These are phyloP conservation scores for Fraxinus anomala DNA, from an alignment of 257 asterid species.

Conservation along the genomic window DNA sequence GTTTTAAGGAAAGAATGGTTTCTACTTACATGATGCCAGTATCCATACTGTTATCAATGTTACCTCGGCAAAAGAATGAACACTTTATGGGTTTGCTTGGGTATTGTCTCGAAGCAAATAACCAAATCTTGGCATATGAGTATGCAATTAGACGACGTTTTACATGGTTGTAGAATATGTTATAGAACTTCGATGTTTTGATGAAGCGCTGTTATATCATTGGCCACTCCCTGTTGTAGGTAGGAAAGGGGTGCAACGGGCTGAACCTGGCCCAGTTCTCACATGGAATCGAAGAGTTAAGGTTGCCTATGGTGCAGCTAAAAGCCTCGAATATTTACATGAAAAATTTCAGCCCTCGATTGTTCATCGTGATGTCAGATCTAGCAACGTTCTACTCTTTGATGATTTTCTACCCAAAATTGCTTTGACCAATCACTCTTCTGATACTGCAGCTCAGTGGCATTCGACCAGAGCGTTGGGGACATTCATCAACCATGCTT, in stretches of 20 bases:
- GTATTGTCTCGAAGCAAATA: slow-evolving; percentile 70
- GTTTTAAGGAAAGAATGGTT: not conserved
- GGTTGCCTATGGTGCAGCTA: slow-evolving; percentile 91
- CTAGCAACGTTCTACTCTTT: slow-evolving; percentile 86
- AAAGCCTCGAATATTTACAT: slow-evolving; percentile 81
- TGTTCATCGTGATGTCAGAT: slow-evolving; percentile 87
- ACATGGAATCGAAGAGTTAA: slow-evolving; percentile 85
- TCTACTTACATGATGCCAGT: not conserved
- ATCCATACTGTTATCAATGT: slow-evolving; percentile 58
- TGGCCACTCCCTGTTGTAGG: slow-evolving; percentile 39
- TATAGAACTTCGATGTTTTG: not conserved
- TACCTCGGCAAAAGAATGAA: slow-evolving; percentile 78
- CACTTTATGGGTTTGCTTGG: slow-evolving; percentile 73
- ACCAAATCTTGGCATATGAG: slow-evolving; percentile 67
- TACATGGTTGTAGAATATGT: slow-evolving; percentile 55
- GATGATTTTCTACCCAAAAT: slow-evolving; percentile 77
- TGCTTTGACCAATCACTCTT: slow-evolving; percentile 79
- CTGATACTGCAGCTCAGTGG: slow-evolving; percentile 92
- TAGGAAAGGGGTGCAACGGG: slow-evolving; percentile 90
- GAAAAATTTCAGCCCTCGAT: slow-evolving; percentile 85
- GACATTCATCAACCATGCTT: slow-evolving; percentile 92
- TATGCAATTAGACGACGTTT: slow-evolving; percentile 79
- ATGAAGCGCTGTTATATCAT: not conserved
- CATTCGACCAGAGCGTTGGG: slow-evolving; percentile 92
- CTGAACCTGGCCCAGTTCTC: slow-evolving; percentile 91